Conservation (phyloP, 2,329 filamentous ascomycete species). For the Exophiala viscosa region DNA sequence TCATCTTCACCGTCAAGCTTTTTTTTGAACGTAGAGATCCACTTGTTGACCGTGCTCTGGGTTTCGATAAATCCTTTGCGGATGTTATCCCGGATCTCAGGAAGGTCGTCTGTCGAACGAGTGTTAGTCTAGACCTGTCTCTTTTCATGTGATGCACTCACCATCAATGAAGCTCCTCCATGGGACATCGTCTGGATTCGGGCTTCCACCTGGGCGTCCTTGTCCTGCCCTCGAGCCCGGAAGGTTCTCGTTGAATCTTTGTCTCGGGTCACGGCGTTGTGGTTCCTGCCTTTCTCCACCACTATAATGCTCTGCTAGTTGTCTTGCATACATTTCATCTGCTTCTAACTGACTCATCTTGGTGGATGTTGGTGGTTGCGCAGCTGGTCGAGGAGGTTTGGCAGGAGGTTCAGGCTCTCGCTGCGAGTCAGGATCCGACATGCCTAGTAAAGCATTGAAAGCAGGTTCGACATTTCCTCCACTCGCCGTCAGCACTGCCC, state of each 20-base stretch:
- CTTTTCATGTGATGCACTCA: constrained; percentile 32
- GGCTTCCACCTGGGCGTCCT: constrained; percentile 35
- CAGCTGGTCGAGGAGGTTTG: constrained; percentile 71
- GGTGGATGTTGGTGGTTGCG: constrained; percentile 46
- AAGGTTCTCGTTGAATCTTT: constrained; percentile 31
- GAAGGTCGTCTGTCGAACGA: constrained; percentile 68
- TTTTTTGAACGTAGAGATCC: constrained; percentile 90
- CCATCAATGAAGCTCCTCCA: constrained; percentile 78
- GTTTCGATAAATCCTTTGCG: constrained; percentile 93
- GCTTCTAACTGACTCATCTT: constrained; percentile 78
- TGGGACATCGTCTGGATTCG: constrained; percentile 49
- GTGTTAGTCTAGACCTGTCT: constrained; percentile 18
- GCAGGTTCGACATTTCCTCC: constrained; percentile 84
- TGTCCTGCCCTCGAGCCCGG: constrained; percentile 30
- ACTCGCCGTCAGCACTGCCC: constrained; percentile 82
- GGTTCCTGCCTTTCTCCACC: constrained; percentile 31
- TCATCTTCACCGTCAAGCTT: constrained; percentile 87
- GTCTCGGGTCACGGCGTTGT: constrained; percentile 22
- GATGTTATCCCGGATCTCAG: constrained; percentile 86
- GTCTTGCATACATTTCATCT: constrained; percentile 87
- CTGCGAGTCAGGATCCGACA: constrained; percentile 70
- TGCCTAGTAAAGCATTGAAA: constrained; percentile 89
- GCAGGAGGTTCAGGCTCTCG: constrained; percentile 63
- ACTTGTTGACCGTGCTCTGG: constrained; percentile 85
- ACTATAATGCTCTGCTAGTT: constrained; percentile 87